phyloP scores from a whole-genome alignment of 2,329 filamentous ascomycete genomes.

The Plenodomus lindquistii region DNA sequence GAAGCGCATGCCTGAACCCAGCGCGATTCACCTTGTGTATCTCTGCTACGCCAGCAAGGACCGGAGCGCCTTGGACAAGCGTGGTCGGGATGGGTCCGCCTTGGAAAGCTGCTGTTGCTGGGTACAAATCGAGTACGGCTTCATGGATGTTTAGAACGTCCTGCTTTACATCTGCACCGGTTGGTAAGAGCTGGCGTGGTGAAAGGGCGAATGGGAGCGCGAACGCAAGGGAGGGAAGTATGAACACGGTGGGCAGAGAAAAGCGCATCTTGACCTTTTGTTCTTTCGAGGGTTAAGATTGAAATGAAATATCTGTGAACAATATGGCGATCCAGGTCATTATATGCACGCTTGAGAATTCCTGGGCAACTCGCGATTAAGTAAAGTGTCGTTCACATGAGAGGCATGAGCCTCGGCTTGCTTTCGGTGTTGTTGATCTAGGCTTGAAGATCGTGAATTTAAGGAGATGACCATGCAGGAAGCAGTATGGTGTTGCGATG shows the following conservation, averaged over 20 bases:
- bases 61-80: constrained; percentile 16
- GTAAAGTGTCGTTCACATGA: background rate
- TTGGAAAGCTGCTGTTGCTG: constrained; percentile 6
- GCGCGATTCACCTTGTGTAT: constrained; percentile 22
- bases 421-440: background rate
- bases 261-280: background rate
- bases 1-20: constrained; percentile 15
- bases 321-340: too few species aligned
- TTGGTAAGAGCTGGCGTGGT: background rate
- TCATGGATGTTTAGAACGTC: constrained; percentile 21
- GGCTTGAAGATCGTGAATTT: background rate
- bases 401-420: background rate
- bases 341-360: too few species aligned
- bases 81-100: constrained; percentile 9
- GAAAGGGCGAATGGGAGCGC: background rate
- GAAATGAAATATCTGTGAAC: too few species aligned
- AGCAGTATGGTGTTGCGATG: background rate
- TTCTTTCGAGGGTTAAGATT: too few species aligned
- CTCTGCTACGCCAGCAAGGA: constrained; percentile 18
- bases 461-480: background rate
- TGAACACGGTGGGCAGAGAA: background rate
- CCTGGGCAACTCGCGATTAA: background rate
- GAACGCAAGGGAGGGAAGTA: background rate
- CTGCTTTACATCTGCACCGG: constrained; percentile 13
- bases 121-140: constrained; percentile 16